These are phyloP conservation scores for Cladophialophora exuberans DNA, from an alignment of 2,329 filamentous ascomycete genomes.

Conservation along the genomic window DNA sequence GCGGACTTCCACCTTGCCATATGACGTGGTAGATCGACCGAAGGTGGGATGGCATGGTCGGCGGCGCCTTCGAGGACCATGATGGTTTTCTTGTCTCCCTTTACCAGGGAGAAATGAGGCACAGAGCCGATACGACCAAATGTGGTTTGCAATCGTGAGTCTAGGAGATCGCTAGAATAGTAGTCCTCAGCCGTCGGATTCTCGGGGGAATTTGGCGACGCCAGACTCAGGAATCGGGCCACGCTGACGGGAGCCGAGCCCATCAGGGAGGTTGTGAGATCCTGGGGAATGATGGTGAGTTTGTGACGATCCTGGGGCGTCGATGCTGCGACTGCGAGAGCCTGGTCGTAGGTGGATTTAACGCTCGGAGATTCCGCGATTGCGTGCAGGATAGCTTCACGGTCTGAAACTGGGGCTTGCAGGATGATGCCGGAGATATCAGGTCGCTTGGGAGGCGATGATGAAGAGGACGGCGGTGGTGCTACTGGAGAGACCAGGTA, in stretches of 20 bases:
- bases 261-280: slow-evolving; percentile 34
- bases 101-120: slow-evolving; percentile 5
- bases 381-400: slow-evolving; percentile 62
- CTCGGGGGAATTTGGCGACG: slow-evolving; percentile 55
- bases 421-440: slow-evolving; percentile 74
- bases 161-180: slow-evolving; percentile 77
- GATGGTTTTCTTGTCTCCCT: slow-evolving; percentile 7
- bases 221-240: slow-evolving; percentile 61
- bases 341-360: slow-evolving; percentile 18
- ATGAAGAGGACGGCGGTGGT: slow-evolving; percentile 36
- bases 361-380: slow-evolving; percentile 37
- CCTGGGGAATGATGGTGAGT: slow-evolving; percentile 30
- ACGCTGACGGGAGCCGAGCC: slow-evolving; percentile 56
- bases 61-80: slow-evolving; percentile 28
- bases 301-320: slow-evolving; percentile 22
- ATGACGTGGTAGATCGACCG: slow-evolving; percentile 23
- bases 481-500: slow-evolving; percentile 54
- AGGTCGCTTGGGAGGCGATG: too few species aligned
- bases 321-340: slow-evolving; percentile 15
- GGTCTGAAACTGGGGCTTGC: slow-evolving; percentile 78
- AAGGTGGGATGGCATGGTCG: slow-evolving; percentile 20
- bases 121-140: slow-evolving; percentile 57
- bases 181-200: slow-evolving; percentile 77
- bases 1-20: slow-evolving; percentile 27
- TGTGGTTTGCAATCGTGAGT: slow-evolving; percentile 60